Base-by-base conservation (phyloP, 2,329 filamentous ascomycete species). In the Chrysosporium keratinophilum region DNA sequence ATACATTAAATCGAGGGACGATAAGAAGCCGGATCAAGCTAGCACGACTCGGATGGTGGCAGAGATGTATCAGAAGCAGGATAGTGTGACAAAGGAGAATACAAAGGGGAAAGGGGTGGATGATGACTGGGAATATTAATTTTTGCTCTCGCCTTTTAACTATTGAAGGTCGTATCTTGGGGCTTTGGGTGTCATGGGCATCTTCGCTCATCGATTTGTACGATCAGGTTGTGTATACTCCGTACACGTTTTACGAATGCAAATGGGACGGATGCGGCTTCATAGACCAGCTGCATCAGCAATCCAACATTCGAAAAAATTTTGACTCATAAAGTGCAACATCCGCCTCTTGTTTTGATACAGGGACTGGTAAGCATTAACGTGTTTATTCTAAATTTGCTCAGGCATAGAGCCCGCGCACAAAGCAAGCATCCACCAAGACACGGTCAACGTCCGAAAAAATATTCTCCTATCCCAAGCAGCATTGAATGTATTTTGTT, bases 51-150 rank as follows among this genome's bases (percentile, higher is more conserved):
- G 83, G 49, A 87, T 93, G 71, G 87, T 98, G 48, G 90, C 89
- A 0, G 93, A 97, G 70, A 95, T 98, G 91, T 98, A 97, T 73
- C 78, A 84, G 60, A 90, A 87, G 72, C 93, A 98, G 74, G 91
- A 97, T 75, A 87, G 85, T 61, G 88, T 95, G 49, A 74, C 81
- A 11, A 94, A 93, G 76, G 88, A 76, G 57, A 89, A 87, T 73
- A 83, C 23, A 28, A 28, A 85, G 0, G 84, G 87, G 54, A 95
- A 95, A 74, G 87, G 88, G 3, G 90, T 90, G 53, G 93, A 98
- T 75, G 91, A 97, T 72, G 90, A 97, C 69, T 98, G 96, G 72
- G 93, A 98, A 76, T 98, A 98, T 72, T 98, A 71, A 62, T 28
- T 12, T 43, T n/a, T n/a, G 7, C 11, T 28, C 23, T 7, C 23